Evolutionary conservation across 305 asterid species (phyloP), one percentile per base, ranked within the genome.

Genomic region (Withania somnifera): DNA sequence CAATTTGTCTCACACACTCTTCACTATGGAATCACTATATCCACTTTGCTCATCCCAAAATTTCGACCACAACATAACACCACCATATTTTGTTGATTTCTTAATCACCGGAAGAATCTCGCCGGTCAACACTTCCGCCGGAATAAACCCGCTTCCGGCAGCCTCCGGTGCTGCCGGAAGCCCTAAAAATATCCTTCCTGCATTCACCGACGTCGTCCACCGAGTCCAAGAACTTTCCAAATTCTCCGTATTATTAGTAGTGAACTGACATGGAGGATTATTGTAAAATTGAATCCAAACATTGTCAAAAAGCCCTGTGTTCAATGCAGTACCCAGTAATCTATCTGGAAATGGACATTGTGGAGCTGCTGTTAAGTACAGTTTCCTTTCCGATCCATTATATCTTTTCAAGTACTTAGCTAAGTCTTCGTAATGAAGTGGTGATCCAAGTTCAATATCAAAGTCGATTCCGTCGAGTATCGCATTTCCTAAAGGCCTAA

Each of bases 11-110:
- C 80, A 73, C 6, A 85, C 86, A 77, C 69, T 83, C 5, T 14
- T 54, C 38, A 83, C 2, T 57, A 93, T 88, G 71, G 89, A 82
- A 13, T 83, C 10, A 80, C 95, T 92, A 22, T 91, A 93, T 45
- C 91, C 93, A 79, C 82, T 87, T 30, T 84, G 91, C 51, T 92
- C 97, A 84, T 93, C 97, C 90, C 90, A 92, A 53, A 61, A 90
- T 81, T 89, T 89, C 1, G 97, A 90, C 98, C 97, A 92, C 67
- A 94, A 86, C 98, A 94, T 94, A 75, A 91, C 94, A 13, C 98
- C 98, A 1, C 98, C 98, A 26, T 91, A 92, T 82, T 86, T 88
- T 28, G 10, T 50, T 36, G 95, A 89, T 40, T 57, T 87, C 78
- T 54, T 84, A 2, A 94, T 94, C 85, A n/a, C 88, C 84, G 98